phyloP scores from a whole-genome alignment of 495 filamentous ascomycete species.

The Penicillium cataractarum region DNA sequence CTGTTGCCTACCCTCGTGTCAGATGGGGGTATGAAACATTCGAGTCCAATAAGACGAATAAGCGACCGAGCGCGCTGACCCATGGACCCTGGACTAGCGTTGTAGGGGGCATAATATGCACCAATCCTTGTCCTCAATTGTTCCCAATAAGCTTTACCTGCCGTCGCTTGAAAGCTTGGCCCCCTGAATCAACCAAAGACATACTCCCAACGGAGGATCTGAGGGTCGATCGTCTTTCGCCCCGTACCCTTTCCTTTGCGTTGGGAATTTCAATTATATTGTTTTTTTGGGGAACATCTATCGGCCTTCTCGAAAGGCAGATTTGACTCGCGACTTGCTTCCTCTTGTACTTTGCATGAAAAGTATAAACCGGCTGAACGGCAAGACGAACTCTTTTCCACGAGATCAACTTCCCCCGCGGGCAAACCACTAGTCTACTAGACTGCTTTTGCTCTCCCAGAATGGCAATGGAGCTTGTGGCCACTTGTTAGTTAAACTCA shows the following conservation, averaged over 20 bases:
- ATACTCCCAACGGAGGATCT: background rate
- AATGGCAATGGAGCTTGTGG: conserved; percentile 4
- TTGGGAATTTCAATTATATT: background rate
- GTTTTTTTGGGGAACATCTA: background rate
- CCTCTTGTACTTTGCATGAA: background rate
- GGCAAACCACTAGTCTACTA: background rate
- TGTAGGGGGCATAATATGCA: background rate
- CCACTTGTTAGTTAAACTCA: background rate
- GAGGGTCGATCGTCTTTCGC: background rate
- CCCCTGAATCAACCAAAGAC: conserved; percentile 2
- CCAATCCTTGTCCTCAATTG: background rate
- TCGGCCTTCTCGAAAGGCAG: background rate
- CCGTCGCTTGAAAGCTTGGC: conserved; percentile 12
- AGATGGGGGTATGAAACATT: conserved; percentile 4
- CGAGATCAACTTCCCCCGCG: background rate
- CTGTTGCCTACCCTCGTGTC: conserved; percentile 9
- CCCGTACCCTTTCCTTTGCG: background rate
- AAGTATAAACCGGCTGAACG: background rate
- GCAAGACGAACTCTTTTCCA: background rate
- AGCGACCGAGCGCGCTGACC: background rate
- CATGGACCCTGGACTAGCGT: conserved; percentile 2
- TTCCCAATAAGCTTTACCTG: conserved; percentile 8
- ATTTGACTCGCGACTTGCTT: background rate
- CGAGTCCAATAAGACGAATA: background rate
- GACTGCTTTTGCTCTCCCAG: background rate